Percentiles rank a stretch among this genome's conserved stretches.
Conservation (phyloP, 2,329 filamentous ascomycete genomes). For the Chaetomiaceae sp. region DNA sequence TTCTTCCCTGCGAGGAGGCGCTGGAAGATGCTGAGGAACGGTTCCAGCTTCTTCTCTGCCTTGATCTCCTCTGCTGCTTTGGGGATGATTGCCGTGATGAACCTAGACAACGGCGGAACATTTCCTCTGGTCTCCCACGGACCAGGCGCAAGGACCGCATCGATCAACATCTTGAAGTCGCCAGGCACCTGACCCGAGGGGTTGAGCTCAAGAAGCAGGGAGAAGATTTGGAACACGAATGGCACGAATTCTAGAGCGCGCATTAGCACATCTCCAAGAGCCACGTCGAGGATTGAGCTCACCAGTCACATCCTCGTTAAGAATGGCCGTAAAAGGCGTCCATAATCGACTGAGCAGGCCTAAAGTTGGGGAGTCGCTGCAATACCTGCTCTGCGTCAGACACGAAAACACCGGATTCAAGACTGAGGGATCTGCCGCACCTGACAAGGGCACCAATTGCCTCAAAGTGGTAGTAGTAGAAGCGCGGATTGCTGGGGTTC, state of each 20-base stretch:
- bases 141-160: slow-evolving; percentile 69
- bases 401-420: background rate
- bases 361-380: slow-evolving; percentile 58
- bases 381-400: slow-evolving; percentile 44
- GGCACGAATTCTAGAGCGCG: slow-evolving; percentile 79
- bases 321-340: slow-evolving; percentile 71
- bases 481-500: slow-evolving; percentile 94
- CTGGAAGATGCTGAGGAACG: slow-evolving; percentile 93
- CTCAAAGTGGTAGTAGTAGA: slow-evolving; percentile 99
- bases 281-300: slow-evolving; percentile 22
- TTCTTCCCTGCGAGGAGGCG: slow-evolving; percentile 75
- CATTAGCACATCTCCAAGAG: background rate
- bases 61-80: slow-evolving; percentile 68
- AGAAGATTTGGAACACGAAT: slow-evolving; percentile 93
- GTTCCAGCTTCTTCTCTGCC: slow-evolving; percentile 73
- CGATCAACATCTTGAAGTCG: slow-evolving; percentile 73
- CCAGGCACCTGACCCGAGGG: slow-evolving; percentile 70
- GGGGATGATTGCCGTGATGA: slow-evolving; percentile 78
- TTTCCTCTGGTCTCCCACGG: slow-evolving; percentile 93
- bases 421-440: slow-evolving; percentile 28
- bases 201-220: slow-evolving; percentile 82
- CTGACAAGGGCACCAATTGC: slow-evolving; percentile 83
- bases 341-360: slow-evolving; percentile 78
- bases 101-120: slow-evolving; percentile 79
- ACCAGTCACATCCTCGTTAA: slow-evolving; percentile 78